phyloP scores from a whole-genome alignment of 306 rosid species.

The Pueraria montana region DNA sequence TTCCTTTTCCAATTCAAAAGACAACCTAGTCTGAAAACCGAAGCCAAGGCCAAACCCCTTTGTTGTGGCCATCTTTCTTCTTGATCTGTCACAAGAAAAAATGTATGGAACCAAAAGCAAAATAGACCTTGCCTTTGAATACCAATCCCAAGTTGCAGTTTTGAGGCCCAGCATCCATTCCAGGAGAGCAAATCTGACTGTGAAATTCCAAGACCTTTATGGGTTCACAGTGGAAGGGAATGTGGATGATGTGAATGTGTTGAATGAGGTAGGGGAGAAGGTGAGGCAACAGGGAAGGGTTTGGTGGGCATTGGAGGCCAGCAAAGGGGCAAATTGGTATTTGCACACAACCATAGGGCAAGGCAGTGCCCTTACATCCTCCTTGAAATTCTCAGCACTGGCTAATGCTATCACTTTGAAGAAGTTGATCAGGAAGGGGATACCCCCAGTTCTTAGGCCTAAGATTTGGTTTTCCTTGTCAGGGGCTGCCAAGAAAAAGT shows the following conservation, averaged over 20 bases:
- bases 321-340: conserved; percentile 97
- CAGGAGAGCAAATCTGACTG: conserved; percentile 91
- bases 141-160: conserved; percentile 80
- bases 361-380: conserved; percentile 83
- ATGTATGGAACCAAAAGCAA: conserved; percentile 87
- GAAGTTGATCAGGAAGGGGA: conserved; percentile 93
- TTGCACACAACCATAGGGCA: conserved; percentile 76
- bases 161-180: conserved; percentile 96
- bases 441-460: conserved; percentile 93
- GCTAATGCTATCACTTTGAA: conserved; percentile 90
- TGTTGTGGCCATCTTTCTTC: conserved; percentile 36
- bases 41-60: not conserved
- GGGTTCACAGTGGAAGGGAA: conserved; percentile 97
- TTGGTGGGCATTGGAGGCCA: conserved; percentile 99
- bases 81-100: conserved; percentile 54
- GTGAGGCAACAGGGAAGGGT: conserved; percentile 94
- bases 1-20: conserved; percentile 38
- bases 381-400: conserved; percentile 79
- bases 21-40: conserved; percentile 23
- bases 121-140: conserved; percentile 88
- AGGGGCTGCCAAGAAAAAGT: conserved; percentile 98
- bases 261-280: conserved; percentile 97
- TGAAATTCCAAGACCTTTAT: conserved; percentile 97
- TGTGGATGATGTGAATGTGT: conserved; percentile 97
- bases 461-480: conserved; percentile 97